These are phyloP conservation scores for Daedaleopsis nitida DNA, from an alignment of 768 basidiomycete genomes.

Conservation along the genomic window DNA sequence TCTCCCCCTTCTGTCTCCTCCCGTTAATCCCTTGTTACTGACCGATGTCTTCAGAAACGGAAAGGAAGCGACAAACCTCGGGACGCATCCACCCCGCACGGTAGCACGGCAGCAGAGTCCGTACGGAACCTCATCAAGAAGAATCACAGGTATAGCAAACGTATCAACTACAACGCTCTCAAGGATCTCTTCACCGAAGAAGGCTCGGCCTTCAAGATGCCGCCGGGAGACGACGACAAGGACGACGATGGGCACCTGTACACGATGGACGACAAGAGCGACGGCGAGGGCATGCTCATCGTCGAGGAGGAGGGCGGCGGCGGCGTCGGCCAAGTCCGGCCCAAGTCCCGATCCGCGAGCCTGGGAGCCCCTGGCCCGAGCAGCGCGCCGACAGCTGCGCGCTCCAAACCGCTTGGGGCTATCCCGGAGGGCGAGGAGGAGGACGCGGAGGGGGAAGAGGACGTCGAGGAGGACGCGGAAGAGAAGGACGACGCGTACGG, in stretches of 20 bases:
- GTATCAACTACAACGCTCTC: constrained; percentile 92
- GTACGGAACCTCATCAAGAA: constrained; percentile 80
- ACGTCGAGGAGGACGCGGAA: constrained; percentile 30
- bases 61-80: constrained; percentile 67
- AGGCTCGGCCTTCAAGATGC: constrained; percentile 23
- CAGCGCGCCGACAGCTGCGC: constrained; percentile 13
- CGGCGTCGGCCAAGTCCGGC: constrained; percentile 27
- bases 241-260: constrained; percentile 51
- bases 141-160: constrained; percentile 85
- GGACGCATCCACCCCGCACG: constrained; percentile 71
- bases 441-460: constrained; percentile 25
- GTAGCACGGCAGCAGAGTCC: constrained; percentile 73
- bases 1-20: constrained; percentile 2
- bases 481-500: constrained; percentile 44
- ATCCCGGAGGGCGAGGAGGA: constrained; percentile 24
- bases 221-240: constrained; percentile 42
- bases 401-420: constrained; percentile 36
- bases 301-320: constrained; percentile 44
- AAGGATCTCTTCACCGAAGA: constrained; percentile 63
- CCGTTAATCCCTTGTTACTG: not conserved
- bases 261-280: constrained; percentile 50
- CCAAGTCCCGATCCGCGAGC: constrained; percentile 19
- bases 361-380: constrained; percentile 3
- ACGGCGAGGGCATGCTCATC: constrained; percentile 40
- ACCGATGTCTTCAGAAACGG: constrained; percentile 52